phyloP scores from a whole-genome alignment of 768 basidiomycete genomes.

The Albatrellus ellisii region DNA sequence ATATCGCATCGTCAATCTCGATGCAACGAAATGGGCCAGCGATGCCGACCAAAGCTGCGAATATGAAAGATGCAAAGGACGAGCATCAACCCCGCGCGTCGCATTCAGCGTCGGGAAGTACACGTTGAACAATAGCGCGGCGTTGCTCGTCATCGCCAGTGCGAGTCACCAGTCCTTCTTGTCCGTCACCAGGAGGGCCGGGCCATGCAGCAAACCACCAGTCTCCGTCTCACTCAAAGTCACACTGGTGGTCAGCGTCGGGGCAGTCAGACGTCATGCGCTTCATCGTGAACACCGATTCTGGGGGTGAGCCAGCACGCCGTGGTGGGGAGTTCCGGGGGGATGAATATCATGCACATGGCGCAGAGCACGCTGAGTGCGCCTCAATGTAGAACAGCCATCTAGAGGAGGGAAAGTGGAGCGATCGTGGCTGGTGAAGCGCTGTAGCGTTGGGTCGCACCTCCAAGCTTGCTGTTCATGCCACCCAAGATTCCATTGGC shows the following conservation, averaged over 20 bases:
- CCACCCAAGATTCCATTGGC: constrained; percentile 59
- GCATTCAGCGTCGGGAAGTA: constrained; percentile 66
- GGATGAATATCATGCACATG: constrained; percentile 40
- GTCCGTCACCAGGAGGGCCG: constrained; percentile 52
- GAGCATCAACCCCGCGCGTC: constrained; percentile 50
- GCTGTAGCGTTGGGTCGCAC: constrained; percentile 56
- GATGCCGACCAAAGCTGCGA: constrained; percentile 33
- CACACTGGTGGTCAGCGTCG: constrained; percentile 40
- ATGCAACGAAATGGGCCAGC: background rate
- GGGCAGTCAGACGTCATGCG: constrained; percentile 48
- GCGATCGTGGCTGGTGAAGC: constrained; percentile 1
- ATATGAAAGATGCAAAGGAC: constrained; percentile 65
- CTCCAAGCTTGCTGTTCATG: constrained; percentile 56
- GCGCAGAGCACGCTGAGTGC: constrained; percentile 38
- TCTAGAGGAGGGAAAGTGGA: constrained; percentile 15
- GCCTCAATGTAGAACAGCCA: constrained; percentile 67
- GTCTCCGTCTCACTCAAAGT: constrained; percentile 28
- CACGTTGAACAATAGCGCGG: constrained; percentile 60
- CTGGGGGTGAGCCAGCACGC: constrained; percentile 49
- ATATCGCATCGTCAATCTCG: background rate
- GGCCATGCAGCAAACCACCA: constrained; percentile 27
- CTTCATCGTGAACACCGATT: constrained; percentile 39
- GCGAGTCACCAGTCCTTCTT: constrained; percentile 81
- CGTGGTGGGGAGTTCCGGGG: constrained; percentile 61
- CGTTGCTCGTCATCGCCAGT: constrained; percentile 44